Evolutionary conservation across 345 rosid genomes (phyloP).

Genomic region (Microcos paniculata): DNA sequence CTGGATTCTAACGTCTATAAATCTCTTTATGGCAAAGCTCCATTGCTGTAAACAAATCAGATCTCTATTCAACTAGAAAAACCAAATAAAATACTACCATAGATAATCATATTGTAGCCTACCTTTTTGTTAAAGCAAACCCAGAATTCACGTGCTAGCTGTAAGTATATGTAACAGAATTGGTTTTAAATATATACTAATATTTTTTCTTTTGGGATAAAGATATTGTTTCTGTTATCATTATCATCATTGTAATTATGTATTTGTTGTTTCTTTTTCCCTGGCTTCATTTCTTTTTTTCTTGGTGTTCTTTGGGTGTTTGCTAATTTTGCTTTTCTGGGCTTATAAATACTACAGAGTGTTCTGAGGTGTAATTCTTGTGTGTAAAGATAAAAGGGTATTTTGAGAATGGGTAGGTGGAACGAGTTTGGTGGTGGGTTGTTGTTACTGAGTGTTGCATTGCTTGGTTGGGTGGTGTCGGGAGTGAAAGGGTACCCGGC

Average conservation of each 20-base stretch:
- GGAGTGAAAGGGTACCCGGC: conserved; percentile 52
- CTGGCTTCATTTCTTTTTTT: background rate
- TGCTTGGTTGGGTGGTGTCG: conserved; percentile 24
- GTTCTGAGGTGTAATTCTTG: background rate
- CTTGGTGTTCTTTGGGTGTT: background rate
- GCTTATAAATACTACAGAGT: background rate
- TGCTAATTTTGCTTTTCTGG: background rate
- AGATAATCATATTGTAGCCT: background rate
- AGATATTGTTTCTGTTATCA: conserved; percentile 19
- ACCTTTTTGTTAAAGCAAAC: conserved; percentile 30
- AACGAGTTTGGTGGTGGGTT: conserved; percentile 23
- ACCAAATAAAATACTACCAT: background rate
- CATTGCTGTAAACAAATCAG: background rate
- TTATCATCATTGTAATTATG: conserved; percentile 1
- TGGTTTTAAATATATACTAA: conserved; percentile 11
- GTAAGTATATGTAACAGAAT: conserved; percentile 31
- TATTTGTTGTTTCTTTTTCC: background rate
- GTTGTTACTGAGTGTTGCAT: conserved; percentile 18
- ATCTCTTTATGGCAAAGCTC: background rate
- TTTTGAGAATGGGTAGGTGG: conserved; percentile 36
- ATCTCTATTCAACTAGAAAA: conserved; percentile 1
- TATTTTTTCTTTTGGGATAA: background rate
- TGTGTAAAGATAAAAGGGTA: conserved; percentile 11
- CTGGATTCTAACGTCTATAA: background rate
- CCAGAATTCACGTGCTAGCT: conserved; percentile 45